Evolutionary conservation across 371 early-diverging fungal species (phyloP), one percentile per base, ranked within the genome.

Genomic region (Rhizopus delemar): DNA sequence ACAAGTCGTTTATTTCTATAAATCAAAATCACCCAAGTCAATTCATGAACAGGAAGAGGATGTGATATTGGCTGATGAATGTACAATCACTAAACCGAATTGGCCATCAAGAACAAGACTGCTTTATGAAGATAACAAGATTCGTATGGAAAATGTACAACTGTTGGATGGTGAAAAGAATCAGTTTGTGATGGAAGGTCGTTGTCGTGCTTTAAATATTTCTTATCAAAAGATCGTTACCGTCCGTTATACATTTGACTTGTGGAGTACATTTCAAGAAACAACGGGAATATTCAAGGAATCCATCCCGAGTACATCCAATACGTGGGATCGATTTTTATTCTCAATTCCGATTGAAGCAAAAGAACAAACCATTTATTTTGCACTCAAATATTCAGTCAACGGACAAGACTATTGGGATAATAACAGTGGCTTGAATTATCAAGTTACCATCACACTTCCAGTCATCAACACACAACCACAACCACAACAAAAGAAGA

Each of bases 341-440:
- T 71, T 68, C 16, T 41, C 49, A 13, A 69, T 69, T 45, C 65
- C 65, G 3, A 31, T 69, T 3, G 39, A 62, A 7, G 46, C 62
- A 78, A 73, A 46, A 83, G 29, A 49, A 41, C 65, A 68, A 56
- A 51, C 57, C 2, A 13, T 73, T 8, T 75, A 67, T 45, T 31
- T 75, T 13, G 73, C 71, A 5, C 38, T 78, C 0, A 56, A 59
- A 31, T 78, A 91, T 59, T 69, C 72, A 13, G 90, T 90, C 31
- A 70, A 74, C 52, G 83, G 82, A 38, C 71, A 74, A 34, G 87
- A 87, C 60, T 81, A 75, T 62, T 93, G 94, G 94, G 94, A 93
- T 73, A 92, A 90, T 71, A 91, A 92, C 73, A 69, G 68, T 38
- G 89, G 90, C 9, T 62, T 66, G 49, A 90, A 92, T 70, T 90